phyloP scores from a whole-genome alignment of 179 eudicot genomes.

The Spinacia oleracea region DNA sequence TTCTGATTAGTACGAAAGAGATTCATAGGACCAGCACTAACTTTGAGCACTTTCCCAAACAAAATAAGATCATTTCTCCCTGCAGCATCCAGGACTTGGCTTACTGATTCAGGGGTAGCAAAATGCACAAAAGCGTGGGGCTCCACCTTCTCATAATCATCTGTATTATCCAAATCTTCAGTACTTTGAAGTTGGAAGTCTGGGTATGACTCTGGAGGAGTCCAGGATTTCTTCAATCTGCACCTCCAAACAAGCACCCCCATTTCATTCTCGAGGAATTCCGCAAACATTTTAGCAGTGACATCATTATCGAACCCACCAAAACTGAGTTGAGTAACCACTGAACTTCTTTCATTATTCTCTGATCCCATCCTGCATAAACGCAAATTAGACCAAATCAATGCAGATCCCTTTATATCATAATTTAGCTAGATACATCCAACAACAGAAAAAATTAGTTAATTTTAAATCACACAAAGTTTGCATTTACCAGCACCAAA shows the following conservation, averaged over 20 bases:
- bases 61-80: slow-evolving; percentile 45
- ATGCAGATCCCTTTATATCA: background rate
- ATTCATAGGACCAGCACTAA: slow-evolving; percentile 64
- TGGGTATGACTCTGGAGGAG: slow-evolving; percentile 72
- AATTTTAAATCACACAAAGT: background rate
- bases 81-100: slow-evolving; percentile 48
- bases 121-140: slow-evolving; percentile 94
- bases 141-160: slow-evolving; percentile 57
- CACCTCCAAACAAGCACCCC: slow-evolving; percentile 77
- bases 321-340: slow-evolving; percentile 70
- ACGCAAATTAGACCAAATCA: background rate
- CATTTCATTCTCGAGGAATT: slow-evolving; percentile 53
- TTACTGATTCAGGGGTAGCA: slow-evolving; percentile 47
- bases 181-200: slow-evolving; percentile 34
- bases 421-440: background rate
- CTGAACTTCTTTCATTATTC: slow-evolving; percentile 41
- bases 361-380: slow-evolving; percentile 53
- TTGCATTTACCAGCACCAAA: background rate
- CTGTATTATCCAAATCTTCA: slow-evolving; percentile 29
- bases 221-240: slow-evolving; percentile 83
- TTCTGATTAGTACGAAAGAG: slow-evolving; percentile 59
- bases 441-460: background rate
- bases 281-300: slow-evolving; percentile 61
- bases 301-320: slow-evolving; percentile 66
- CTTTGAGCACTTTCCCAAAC: slow-evolving; percentile 39